A percentile compares a stretch with the other conserved stretches of the same genome.
Conservation (phyloP, 208 protist genomes). For the Crithidia expoeki region DNA sequence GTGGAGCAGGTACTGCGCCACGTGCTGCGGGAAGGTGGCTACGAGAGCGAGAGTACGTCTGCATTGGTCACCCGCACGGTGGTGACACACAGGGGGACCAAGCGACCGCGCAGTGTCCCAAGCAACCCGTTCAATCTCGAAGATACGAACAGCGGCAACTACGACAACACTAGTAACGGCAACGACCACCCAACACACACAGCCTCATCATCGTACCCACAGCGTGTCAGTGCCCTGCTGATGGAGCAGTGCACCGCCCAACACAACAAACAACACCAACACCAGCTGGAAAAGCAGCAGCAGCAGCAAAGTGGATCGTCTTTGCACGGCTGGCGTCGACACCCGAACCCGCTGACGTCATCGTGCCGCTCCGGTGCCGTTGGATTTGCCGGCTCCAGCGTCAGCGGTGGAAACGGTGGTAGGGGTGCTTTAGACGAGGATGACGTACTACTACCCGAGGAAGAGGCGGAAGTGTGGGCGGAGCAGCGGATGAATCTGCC, state of each 20-base stretch:
- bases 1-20: slow-evolving; percentile 48
- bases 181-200: not conserved
- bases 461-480: slow-evolving; percentile 35
- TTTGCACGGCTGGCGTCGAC: not conserved
- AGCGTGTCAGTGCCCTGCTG: slow-evolving; percentile 10
- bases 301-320: slow-evolving; percentile 5
- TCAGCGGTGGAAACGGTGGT: slow-evolving; percentile 7
- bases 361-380: not conserved
- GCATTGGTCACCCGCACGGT: slow-evolving; percentile 13
- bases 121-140: not conserved
- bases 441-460: slow-evolving; percentile 18
- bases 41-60: slow-evolving; percentile 38
- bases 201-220: not conserved
- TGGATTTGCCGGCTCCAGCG: not conserved
- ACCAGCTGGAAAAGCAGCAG: slow-evolving; percentile 1
- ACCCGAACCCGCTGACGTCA: not conserved
- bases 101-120: not conserved
- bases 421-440: slow-evolving; percentile 23
- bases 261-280: slow-evolving; percentile 13
- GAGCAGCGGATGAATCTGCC: slow-evolving; percentile 43
- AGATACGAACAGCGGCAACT: not conserved
- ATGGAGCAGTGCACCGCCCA: slow-evolving; percentile 21
- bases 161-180: not conserved
- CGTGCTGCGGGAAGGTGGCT: slow-evolving; percentile 52
- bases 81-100: not conserved